Conservation (phyloP, 1,284 basidiomycete genomes). For the Tilletiaria anomala region DNA sequence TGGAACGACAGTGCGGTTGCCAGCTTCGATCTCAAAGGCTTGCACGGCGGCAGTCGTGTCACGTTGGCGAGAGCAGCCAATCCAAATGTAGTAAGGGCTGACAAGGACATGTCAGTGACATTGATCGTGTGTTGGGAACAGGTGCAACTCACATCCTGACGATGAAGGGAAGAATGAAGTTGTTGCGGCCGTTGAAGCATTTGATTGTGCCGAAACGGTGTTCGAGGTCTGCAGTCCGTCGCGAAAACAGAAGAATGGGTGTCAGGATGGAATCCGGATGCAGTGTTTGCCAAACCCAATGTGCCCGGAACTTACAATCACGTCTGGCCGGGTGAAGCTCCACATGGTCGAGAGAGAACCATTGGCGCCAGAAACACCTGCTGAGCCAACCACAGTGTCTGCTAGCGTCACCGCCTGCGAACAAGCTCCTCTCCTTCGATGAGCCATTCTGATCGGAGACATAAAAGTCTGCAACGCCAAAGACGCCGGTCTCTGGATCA, state of each 20-base stretch:
- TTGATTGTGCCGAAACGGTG: conserved; percentile 60
- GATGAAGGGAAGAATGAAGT: conserved; percentile 55
- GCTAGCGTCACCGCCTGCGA: conserved; percentile 54
- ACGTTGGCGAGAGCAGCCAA: conserved; percentile 55
- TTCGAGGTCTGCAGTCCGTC: conserved; percentile 58
- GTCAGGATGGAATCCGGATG: neutral
- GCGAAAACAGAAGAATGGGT: no score
- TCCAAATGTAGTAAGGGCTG: conserved; percentile 62
- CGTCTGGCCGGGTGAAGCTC: conserved; percentile 55
- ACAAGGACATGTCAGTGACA: conserved; percentile 2
- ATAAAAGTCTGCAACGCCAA: conserved; percentile 67
- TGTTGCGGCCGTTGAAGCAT: conserved; percentile 57
- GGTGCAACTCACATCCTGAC: conserved; percentile 47
- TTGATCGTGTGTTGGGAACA: conserved; percentile 27
- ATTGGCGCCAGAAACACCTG: conserved; percentile 54
- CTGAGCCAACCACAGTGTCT: conserved; percentile 60
- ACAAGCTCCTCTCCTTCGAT: neutral
- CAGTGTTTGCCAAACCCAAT: neutral
- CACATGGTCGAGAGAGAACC: conserved; percentile 66
- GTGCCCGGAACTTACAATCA: conserved; percentile 35
- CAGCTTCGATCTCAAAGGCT: conserved; percentile 58
- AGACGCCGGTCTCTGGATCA: conserved; percentile 52
- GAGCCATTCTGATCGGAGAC: conserved; percentile 47
- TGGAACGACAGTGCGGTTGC: conserved; percentile 45
- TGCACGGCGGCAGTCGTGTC: conserved; percentile 52